These are phyloP conservation scores for Pyrus bretschneideri DNA, from an alignment of 306 rosid species.

Conservation along the genomic window DNA sequence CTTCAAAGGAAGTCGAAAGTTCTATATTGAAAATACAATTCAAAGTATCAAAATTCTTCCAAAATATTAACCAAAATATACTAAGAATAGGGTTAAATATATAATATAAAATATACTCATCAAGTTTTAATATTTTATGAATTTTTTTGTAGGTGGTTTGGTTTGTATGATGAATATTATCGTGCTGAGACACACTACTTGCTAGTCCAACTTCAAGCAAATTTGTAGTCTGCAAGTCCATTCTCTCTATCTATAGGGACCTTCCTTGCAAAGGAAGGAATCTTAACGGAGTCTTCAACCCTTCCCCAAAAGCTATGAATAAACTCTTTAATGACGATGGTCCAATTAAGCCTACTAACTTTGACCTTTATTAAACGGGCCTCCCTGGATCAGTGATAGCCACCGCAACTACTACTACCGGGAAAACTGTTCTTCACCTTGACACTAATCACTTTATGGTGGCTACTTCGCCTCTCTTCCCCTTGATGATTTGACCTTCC, in stretches of 20 bases:
- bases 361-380: constrained; percentile 74
- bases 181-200: background rate
- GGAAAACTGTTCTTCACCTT: constrained; percentile 73
- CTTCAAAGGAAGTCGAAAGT: fast-evolving
- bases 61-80: too few relatives aligned
- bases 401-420: constrained; percentile 56
- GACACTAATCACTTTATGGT: constrained; percentile 72
- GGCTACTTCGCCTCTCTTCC: constrained; percentile 58
- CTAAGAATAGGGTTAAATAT: too few relatives aligned
- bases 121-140: too few relatives aligned
- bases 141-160: too few relatives aligned
- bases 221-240: background rate
- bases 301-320: background rate
- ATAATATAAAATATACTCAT: too few relatives aligned
- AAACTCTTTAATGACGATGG: constrained; percentile 14
- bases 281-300: background rate
- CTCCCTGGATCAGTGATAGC: constrained; percentile 54
- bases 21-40: too few relatives aligned
- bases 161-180: background rate
- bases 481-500: constrained; percentile 51
- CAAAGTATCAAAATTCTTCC: too few relatives aligned
- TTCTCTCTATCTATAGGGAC: background rate
- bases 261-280: background rate
- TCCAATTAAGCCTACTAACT: constrained; percentile 61
- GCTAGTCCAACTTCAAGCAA: background rate